These are phyloP conservation scores for Orbilia javanica DNA, from an alignment of 2,329 filamentous ascomycete species.

Conservation along the genomic window DNA sequence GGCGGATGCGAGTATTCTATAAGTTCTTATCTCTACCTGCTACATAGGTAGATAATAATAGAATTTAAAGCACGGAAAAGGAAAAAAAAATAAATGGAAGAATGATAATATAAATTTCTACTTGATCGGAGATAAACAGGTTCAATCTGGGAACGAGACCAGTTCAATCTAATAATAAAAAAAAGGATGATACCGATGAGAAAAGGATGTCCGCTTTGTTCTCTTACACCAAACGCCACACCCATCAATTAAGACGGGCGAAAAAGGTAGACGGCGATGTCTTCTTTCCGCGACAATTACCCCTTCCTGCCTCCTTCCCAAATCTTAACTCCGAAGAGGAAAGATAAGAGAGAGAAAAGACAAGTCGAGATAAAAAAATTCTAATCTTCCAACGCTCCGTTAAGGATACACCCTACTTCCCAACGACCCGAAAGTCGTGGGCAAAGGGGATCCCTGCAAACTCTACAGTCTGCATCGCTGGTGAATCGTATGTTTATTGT, in stretches of 20 bases:
- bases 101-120: neutral
- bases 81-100: too few species aligned
- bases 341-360: conserved; percentile 45
- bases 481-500: conserved; percentile 66
- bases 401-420: conserved; percentile 76
- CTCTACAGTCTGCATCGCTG: conserved; percentile 81
- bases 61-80: neutral
- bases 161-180: too few species aligned
- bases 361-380: conserved; percentile 61
- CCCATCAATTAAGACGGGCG: conserved; percentile 56
- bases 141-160: too few species aligned
- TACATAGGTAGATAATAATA: neutral
- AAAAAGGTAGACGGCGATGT: conserved; percentile 41
- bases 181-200: too few species aligned
- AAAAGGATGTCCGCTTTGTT: conserved; percentile 62
- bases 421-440: conserved; percentile 62
- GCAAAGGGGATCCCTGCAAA: conserved; percentile 78
- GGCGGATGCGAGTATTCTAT: conserved; percentile 72
- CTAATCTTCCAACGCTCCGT: conserved; percentile 84
- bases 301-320: neutral
- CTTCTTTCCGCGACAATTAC: conserved; percentile 54
- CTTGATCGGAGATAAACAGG: too few species aligned
- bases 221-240: conserved; percentile 62
- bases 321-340: conserved; percentile 5
- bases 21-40: neutral